Evolutionary conservation across 345 rosid genomes (phyloP).

Genomic region (Salix caprea): DNA sequence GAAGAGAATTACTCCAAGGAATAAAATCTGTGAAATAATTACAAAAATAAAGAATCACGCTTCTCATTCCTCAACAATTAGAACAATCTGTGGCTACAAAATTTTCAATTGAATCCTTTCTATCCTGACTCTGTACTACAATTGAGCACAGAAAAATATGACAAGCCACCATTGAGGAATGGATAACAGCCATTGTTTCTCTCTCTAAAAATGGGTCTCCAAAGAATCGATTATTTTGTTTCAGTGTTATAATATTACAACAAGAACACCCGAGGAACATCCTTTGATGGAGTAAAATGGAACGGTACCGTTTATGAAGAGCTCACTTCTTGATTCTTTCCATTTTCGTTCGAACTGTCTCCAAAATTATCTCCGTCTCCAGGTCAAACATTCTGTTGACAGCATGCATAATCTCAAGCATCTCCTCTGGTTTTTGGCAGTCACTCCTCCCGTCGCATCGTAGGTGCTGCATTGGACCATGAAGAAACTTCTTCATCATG

Average conservation of each 20-base stretch:
- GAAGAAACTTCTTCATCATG: slow-evolving; percentile 22
- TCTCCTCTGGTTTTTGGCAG: slow-evolving; percentile 13
- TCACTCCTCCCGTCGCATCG: slow-evolving; percentile 20
- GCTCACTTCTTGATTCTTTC: slow-evolving; percentile 16
- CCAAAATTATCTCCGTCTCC: slow-evolving; percentile 18
- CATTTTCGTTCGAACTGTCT: slow-evolving; percentile 12
- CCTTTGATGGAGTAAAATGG: background rate
- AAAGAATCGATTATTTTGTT: background rate
- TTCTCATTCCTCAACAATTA: background rate
- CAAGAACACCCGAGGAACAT: background rate
- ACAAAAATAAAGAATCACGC: background rate
- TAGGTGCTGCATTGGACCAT: slow-evolving; percentile 29
- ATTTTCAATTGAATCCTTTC: background rate
- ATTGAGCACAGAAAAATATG: background rate
- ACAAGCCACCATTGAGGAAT: background rate
- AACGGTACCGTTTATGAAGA: background rate
- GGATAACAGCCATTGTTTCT: background rate
- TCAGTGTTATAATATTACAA: background rate
- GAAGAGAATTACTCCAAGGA: no score
- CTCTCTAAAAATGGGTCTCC: background rate
- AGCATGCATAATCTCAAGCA: slow-evolving; percentile 21
- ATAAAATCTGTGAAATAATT: background rate
- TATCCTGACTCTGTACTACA: background rate
- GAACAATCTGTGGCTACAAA: background rate
- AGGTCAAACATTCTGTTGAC: slow-evolving; percentile 23